Evolutionary conservation across 495 filamentous ascomycete genomes (phyloP), one percentile per base, ranked within the genome.

Genomic region (Staphylotrichum tortipilum): DNA sequence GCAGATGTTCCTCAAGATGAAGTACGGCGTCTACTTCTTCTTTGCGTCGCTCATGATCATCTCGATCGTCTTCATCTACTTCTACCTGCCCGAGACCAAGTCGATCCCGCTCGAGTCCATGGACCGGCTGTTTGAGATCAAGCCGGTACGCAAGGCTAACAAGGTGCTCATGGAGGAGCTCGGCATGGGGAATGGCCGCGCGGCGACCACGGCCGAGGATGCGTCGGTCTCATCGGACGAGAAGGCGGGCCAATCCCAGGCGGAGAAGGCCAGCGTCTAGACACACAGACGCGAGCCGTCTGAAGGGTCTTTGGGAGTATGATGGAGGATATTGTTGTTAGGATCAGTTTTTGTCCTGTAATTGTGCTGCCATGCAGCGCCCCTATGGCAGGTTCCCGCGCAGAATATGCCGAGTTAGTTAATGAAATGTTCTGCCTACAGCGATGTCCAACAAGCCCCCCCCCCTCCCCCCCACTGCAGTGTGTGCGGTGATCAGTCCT

Each of bases 11-110:
- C 63, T 75, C 33, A 69, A 67, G 31, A 84, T 87, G 76, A 73
- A 71, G 26, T 85, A 84, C 56, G 85, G 82, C 18, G 84, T 86
- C 3, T 89, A 86, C 68, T 85, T 87, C 65, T 86, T 88, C 73
- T 89, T 89, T 55, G 83, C 83, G 2, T 76, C 76, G 3, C 67
- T 87, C 54, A 86, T 86, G 81, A 70, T 85, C 11, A 55, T 78
- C 11, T 82, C 80, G 21, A 76, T 84, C 38, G 46, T 80, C 54
- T 89, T 86, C 57, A 78, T 85, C 28, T 76, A 62, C 45, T 74
- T 77, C 53, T 61, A 65, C 10, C 30, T 77, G 4, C 75, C 75
- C 2, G 75, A 78, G 67, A 78, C 75, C 3, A 78, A 76, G 49
- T 66, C 67, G 14, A 58, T 76, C 14, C 68, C 71, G 4, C 63